Conservation (phyloP, 139 green algal species). For the Tetraselmis chui region DNA sequence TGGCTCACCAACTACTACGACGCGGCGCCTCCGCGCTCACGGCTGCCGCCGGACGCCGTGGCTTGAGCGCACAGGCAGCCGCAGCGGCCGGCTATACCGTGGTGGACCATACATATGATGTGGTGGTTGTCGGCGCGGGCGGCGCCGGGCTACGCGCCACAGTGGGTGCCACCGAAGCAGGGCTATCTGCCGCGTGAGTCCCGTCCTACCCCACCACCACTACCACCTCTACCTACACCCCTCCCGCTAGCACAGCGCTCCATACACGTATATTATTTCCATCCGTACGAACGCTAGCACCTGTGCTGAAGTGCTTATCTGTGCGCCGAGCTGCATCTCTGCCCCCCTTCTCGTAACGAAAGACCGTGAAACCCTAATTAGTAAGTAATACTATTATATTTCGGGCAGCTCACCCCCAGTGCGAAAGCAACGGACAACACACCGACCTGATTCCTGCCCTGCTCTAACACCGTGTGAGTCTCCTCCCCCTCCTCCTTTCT, state of each 20-base stretch:
- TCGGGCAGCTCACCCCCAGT: no score
- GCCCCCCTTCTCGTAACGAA: no score
- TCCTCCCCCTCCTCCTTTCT: no score
- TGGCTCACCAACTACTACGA: not conserved
- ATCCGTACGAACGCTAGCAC: no score
- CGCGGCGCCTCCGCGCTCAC: not conserved
- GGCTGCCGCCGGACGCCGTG: not conserved
- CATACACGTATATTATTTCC: no score
- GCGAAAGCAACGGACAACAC: no score
- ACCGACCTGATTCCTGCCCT: no score
- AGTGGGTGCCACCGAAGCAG: constrained; percentile 86
- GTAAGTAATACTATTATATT: no score
- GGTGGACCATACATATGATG: constrained; percentile 96
- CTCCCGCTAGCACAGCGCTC: not conserved
- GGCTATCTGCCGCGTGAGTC: constrained; percentile 95
- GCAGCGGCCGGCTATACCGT: constrained; percentile 61
- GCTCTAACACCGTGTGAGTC: no score
- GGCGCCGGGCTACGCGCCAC: constrained; percentile 83
- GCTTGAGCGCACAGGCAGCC: not conserved
- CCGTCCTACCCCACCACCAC: not conserved
- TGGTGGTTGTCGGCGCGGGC: constrained; percentile 92
- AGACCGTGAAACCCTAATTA: no score
- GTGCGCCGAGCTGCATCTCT: no score
- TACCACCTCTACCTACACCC: not conserved
- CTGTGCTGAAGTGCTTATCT: no score